Evolutionary conservation across 345 rosid genomes (phyloP).

Genomic region (Populus nigra): DNA sequence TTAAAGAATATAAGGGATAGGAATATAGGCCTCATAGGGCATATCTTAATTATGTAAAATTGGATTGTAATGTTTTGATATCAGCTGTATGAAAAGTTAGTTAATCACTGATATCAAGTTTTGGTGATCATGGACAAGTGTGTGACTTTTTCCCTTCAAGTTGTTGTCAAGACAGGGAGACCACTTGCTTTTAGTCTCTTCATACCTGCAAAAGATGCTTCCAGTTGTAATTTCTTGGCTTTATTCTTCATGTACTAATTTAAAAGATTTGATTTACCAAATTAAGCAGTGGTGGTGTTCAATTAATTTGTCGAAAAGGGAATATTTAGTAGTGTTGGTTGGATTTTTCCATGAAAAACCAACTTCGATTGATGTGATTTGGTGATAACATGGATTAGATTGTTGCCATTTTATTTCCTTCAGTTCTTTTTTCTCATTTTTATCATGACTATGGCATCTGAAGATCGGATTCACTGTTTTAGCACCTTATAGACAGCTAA

Average conservation of each 20-base stretch:
- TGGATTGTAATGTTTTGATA: background rate
- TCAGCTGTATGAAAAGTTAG: background rate
- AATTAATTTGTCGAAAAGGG: background rate
- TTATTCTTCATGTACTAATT: background rate
- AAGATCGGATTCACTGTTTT: background rate
- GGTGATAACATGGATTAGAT: background rate
- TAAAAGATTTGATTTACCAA: background rate
- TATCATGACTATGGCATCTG: background rate
- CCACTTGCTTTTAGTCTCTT: background rate
- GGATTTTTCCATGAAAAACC: background rate
- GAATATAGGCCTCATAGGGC: background rate
- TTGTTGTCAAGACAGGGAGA: background rate
- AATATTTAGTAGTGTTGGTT: background rate
- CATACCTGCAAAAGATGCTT: background rate
- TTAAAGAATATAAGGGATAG: background rate
- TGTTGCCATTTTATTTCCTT: background rate
- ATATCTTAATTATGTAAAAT: background rate
- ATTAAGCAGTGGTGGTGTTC: too few species aligned
- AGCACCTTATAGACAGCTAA: background rate
- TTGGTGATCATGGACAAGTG: background rate
- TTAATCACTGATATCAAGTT: background rate
- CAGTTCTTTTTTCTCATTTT: background rate
- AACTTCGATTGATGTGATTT: background rate
- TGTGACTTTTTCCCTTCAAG: background rate
- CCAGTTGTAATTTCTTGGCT: constrained; percentile 4